Percentiles rank a stretch among this genome's conserved stretches.
Conservation (phyloP, 2,329 filamentous ascomycete species). For the Monilinia laxa region DNA sequence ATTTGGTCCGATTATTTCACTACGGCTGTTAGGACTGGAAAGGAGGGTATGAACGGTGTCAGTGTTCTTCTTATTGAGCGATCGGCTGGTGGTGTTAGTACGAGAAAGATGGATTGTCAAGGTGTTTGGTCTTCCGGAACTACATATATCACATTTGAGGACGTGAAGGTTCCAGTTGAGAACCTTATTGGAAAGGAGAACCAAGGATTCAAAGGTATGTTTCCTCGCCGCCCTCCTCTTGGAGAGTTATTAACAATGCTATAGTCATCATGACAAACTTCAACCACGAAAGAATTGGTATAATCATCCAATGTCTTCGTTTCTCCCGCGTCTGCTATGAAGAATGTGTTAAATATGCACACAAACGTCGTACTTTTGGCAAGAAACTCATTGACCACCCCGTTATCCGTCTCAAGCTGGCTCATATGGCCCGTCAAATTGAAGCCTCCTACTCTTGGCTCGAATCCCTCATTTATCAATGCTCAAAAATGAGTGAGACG, state of each 20-base stretch:
- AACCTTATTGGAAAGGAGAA: slow-evolving; percentile 98
- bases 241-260: slow-evolving; percentile 21
- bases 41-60: slow-evolving; percentile 87
- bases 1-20: slow-evolving; percentile 98
- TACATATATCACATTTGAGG: slow-evolving; percentile 97
- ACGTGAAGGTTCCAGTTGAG: slow-evolving; percentile 99
- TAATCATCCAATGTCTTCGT: slow-evolving; percentile 94
- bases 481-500: slow-evolving; percentile 86
- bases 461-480: slow-evolving; percentile 92
- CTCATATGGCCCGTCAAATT: slow-evolving; percentile 97
- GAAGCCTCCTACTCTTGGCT: slow-evolving; percentile 97
- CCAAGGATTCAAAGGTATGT: slow-evolving; percentile 82
- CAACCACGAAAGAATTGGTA: slow-evolving; percentile 98
- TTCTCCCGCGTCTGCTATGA: slow-evolving; percentile 97
- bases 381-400: slow-evolving; percentile 96
- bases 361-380: slow-evolving; percentile 96
- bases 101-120: slow-evolving; percentile 96
- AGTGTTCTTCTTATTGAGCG: slow-evolving; percentile 91
- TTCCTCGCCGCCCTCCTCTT: not conserved
- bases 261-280: slow-evolving; percentile 98
- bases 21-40: slow-evolving; percentile 87
- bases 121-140: slow-evolving; percentile 95
- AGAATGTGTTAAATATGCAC: slow-evolving; percentile 92
- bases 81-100: slow-evolving; percentile 78
- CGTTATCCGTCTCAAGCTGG: slow-evolving; percentile 95